phyloP scores from a whole-genome alignment of 148 eudicot species.

The Arbutus unedo region DNA sequence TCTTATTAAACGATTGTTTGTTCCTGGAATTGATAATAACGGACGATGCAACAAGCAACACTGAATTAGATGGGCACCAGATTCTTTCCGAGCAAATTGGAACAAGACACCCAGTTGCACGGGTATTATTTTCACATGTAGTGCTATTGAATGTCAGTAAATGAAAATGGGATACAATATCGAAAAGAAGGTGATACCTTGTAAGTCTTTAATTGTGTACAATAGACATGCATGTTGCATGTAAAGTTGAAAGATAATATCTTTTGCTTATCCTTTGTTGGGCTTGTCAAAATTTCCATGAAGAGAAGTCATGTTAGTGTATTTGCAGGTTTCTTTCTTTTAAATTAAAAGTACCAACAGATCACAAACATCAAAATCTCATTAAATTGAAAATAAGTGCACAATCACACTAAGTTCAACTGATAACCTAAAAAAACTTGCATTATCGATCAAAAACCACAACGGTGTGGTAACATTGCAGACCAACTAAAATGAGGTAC shows the following conservation, averaged over 20 bases:
- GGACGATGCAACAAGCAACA: not conserved
- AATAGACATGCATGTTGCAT: not conserved
- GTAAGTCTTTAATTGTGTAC: not conserved
- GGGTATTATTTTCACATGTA: not conserved
- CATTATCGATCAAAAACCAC: slow-evolving; percentile 20
- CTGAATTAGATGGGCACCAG: not conserved
- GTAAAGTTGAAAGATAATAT: not conserved
- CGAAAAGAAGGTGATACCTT: not conserved
- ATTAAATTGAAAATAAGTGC: too few species aligned
- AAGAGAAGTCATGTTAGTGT: not conserved
- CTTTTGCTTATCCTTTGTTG: not conserved
- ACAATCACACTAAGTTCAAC: too few species aligned
- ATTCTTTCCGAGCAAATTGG: not conserved
- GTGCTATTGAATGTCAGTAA: not conserved
- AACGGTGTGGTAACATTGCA: slow-evolving; percentile 12
- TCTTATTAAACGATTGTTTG: not conserved
- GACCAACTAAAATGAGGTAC: slow-evolving; percentile 5
- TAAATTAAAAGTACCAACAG: too few species aligned
- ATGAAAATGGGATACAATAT: not conserved
- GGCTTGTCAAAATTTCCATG: not conserved
- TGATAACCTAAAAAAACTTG: not conserved
- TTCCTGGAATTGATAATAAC: not conserved
- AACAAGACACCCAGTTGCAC: not conserved
- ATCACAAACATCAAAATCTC: too few species aligned
- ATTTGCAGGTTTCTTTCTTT: not conserved